These are phyloP conservation scores for Rhododendron henanense DNA, from an alignment of 148 eudicot genomes.

Conservation along the genomic window DNA sequence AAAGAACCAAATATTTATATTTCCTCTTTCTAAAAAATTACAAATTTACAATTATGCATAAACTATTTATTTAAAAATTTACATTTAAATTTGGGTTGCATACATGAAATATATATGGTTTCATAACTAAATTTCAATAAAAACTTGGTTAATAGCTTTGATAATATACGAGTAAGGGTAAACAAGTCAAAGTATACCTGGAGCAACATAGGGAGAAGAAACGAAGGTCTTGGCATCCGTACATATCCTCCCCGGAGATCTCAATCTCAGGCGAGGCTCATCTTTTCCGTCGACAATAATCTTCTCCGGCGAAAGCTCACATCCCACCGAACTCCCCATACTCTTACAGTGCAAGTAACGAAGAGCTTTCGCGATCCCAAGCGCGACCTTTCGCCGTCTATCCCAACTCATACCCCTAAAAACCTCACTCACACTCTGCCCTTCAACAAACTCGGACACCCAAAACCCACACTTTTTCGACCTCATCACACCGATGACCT, in stretches of 20 bases:
- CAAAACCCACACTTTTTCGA: constrained; percentile 43
- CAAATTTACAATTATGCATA: neutral
- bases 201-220: constrained; percentile 62
- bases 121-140: neutral
- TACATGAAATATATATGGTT: neutral
- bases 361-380: constrained; percentile 66
- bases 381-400: constrained; percentile 37
- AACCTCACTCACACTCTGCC: constrained; percentile 47
- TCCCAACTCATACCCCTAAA: constrained; percentile 49
- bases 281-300: constrained; percentile 42
- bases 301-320: constrained; percentile 55
- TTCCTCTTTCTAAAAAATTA: neutral
- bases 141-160: neutral
- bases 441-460: constrained; percentile 51
- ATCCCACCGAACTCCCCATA: constrained; percentile 29
- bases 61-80: too few relatives aligned
- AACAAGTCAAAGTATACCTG: constrained; percentile 47
- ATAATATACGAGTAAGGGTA: neutral
- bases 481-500: constrained; percentile 40
- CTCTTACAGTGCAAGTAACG: constrained; percentile 47
- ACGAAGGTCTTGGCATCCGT: constrained; percentile 35
- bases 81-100: neutral
- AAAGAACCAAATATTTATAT: neutral
- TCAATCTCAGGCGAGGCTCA: constrained; percentile 50
- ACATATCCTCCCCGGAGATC: constrained; percentile 26